Evolutionary conservation across 73 alveolate species (phyloP).

Genomic region (Halteria grandinella): DNA sequence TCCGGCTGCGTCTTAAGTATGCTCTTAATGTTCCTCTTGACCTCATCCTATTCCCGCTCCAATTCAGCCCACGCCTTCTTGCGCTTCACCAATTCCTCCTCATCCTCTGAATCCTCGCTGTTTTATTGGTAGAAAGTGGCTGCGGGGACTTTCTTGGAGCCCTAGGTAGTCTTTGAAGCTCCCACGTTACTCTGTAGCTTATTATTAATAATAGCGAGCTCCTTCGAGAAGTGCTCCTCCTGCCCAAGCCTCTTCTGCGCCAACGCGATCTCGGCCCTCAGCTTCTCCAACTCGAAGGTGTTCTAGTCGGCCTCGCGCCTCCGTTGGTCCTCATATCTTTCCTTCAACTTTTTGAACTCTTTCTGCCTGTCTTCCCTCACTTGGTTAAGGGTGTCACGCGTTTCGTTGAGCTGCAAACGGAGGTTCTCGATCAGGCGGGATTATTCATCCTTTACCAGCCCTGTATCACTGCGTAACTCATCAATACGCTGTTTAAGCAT

Average conservation of each 20-base stretch:
- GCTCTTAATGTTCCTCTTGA: constrained; percentile 57
- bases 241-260: constrained; percentile 38
- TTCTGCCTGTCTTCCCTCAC: constrained; percentile 37
- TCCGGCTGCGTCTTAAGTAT: constrained; percentile 31
- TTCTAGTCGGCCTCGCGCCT: constrained; percentile 36
- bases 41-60: constrained; percentile 44
- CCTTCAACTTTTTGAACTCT: constrained; percentile 46
- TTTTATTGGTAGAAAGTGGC: neutral
- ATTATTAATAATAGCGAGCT: constrained; percentile 59
- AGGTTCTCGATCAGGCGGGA: constrained; percentile 42
- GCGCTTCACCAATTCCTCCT: constrained; percentile 14
- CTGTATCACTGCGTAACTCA: neutral
- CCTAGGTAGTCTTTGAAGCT: neutral
- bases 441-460: constrained; percentile 38
- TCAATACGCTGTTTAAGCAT: constrained; percentile 24
- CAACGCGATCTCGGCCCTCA: constrained; percentile 31
- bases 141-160: neutral
- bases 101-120: neutral
- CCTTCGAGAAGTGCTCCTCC: constrained; percentile 67
- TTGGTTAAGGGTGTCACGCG: constrained; percentile 25
- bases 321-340: constrained; percentile 34
- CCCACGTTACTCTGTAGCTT: constrained; percentile 37
- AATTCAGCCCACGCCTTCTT: constrained; percentile 67
- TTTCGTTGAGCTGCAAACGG: constrained; percentile 57
- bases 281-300: constrained; percentile 34